phyloP scores from a whole-genome alignment of 75 land plant genomes.

The Pinus tabuliformis region DNA sequence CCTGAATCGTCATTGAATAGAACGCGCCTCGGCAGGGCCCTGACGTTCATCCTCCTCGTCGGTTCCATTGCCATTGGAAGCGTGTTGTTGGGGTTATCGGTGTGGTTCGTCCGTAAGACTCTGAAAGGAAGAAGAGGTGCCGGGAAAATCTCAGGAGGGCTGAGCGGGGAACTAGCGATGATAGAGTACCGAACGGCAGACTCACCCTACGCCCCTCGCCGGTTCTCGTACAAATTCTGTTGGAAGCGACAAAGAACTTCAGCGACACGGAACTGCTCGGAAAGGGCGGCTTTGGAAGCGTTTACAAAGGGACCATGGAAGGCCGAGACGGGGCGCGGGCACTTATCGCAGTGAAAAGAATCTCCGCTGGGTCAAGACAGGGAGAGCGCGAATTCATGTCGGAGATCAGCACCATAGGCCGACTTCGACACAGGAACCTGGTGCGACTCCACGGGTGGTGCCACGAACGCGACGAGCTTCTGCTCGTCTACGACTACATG shows the following conservation, averaged over 20 bases:
- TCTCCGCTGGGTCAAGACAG: conserved; percentile 16
- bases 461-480: not conserved
- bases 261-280: conserved; percentile 11
- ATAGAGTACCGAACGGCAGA: too few relatives aligned
- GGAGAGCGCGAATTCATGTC: conserved; percentile 38
- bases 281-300: conserved; percentile 14
- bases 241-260: conserved; percentile 12
- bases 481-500: conserved; percentile 1
- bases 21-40: too few relatives aligned
- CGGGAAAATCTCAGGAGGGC: not conserved
- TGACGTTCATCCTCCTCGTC: not conserved
- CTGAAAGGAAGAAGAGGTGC: not conserved
- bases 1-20: not conserved
- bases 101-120: not conserved
- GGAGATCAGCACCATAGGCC: conserved; percentile 28
- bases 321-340: not conserved
- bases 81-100: not conserved
- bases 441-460: conserved; percentile 38
- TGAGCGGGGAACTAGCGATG: not conserved
- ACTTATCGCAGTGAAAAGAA: conserved; percentile 22
- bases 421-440: conserved; percentile 40
- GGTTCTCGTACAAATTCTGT: not conserved
- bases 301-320: not conserved
- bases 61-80: not conserved
- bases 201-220: not conserved